Conservation (phyloP, 169 alveolate species). For the Eimeria acervulina region DNA sequence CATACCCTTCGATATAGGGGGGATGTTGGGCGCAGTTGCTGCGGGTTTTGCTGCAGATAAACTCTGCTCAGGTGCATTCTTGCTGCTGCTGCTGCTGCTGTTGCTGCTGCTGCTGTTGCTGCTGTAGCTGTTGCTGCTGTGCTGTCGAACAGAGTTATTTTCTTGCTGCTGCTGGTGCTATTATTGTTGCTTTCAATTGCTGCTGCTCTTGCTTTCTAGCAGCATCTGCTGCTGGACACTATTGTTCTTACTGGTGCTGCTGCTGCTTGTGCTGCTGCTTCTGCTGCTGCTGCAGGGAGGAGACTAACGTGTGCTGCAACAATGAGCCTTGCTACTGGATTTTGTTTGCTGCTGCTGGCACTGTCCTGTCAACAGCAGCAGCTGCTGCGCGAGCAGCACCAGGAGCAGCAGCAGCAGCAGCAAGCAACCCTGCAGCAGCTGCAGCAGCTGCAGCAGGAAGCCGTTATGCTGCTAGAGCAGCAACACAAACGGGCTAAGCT, state of each 20-base stretch:
- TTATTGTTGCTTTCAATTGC: neutral
- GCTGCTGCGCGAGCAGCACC: neutral
- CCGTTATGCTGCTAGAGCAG: constrained; percentile 10
- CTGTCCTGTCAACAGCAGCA: constrained; percentile 32
- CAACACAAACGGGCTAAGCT: constrained; percentile 23
- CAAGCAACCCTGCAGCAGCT: constrained; percentile 23
- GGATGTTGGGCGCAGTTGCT: constrained; percentile 86
- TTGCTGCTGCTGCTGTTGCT: neutral
- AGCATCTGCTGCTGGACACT: neutral
- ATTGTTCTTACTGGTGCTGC: neutral
- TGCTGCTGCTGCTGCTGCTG: neutral
- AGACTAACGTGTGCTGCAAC: constrained; percentile 33
- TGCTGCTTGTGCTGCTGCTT: constrained; percentile 11
- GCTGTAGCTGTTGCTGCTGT: constrained; percentile 81
- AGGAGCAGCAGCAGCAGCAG: constrained; percentile 29
- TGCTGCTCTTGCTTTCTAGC: neutral
- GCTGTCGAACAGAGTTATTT: constrained; percentile 84
- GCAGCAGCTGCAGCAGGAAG: constrained; percentile 54
- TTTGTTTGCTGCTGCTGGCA: constrained; percentile 46
- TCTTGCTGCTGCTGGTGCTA: constrained; percentile 85
- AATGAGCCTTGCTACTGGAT: constrained; percentile 26
- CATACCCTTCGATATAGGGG: constrained; percentile 87
- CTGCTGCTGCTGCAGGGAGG: constrained; percentile 38
- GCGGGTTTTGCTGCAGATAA: constrained; percentile 84
- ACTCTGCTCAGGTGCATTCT: constrained; percentile 15